Percentiles rank a stretch among this genome's conserved stretches.
Conservation (phyloP, 2,329 filamentous ascomycete species). For the Colletotrichum abscissum region DNA sequence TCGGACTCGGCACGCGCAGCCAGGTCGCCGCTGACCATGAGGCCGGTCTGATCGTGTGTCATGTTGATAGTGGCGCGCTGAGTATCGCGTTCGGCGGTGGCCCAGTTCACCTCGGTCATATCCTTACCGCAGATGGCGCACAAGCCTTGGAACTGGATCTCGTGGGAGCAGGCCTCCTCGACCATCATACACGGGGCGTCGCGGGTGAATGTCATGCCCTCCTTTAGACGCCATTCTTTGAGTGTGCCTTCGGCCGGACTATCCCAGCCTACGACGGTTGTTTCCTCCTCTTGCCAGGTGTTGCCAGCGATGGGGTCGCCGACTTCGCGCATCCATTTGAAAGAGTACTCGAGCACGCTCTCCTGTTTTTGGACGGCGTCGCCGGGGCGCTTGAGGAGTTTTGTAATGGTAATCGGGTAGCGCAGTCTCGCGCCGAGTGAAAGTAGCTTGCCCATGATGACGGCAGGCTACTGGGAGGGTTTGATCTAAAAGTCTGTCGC, state of each 20-base stretch:
- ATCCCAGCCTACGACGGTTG: slow-evolving; percentile 81
- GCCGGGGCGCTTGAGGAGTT: slow-evolving; percentile 80
- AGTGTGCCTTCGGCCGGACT: slow-evolving; percentile 86
- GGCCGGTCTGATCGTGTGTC: slow-evolving; percentile 88
- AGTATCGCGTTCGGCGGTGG: slow-evolving; percentile 81
- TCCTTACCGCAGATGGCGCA: slow-evolving; percentile 95
- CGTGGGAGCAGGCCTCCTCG: slow-evolving; percentile 91
- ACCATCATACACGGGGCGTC: slow-evolving; percentile 77
- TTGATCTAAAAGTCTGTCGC: slow-evolving; percentile 14
- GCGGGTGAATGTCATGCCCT: slow-evolving; percentile 71
- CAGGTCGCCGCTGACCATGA: slow-evolving; percentile 86
- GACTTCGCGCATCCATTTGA: slow-evolving; percentile 81
- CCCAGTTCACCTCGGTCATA: slow-evolving; percentile 92
- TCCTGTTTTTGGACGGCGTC: slow-evolving; percentile 82
- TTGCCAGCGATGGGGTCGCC: slow-evolving; percentile 72
- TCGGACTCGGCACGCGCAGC: slow-evolving; percentile 87
- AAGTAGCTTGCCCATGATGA: slow-evolving; percentile 58
- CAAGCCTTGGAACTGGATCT: slow-evolving; percentile 89
- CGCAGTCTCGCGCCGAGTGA: slow-evolving; percentile 74
- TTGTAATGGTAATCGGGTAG: slow-evolving; percentile 94
- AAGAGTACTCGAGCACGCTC: slow-evolving; percentile 87
- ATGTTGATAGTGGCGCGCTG: slow-evolving; percentile 93
- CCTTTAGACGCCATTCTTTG: slow-evolving; percentile 78
- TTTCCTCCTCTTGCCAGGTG: slow-evolving; percentile 74
- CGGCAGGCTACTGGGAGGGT: slow-evolving; percentile 17